These are phyloP conservation scores for Neurospora sp. DNA, from an alignment of 495 filamentous ascomycete genomes.

Conservation along the genomic window DNA sequence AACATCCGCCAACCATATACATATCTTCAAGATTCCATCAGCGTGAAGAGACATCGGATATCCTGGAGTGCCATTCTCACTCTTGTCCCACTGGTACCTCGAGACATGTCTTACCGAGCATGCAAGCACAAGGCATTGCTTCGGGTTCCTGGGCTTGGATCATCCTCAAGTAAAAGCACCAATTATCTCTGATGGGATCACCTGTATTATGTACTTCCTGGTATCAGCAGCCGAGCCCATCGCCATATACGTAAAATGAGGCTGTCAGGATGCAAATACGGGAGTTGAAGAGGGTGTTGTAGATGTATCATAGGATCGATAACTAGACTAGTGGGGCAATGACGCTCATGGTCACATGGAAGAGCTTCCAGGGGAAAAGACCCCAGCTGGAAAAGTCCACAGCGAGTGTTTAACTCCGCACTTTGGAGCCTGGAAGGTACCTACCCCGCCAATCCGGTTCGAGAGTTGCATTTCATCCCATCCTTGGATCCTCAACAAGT, in stretches of 20 bases:
- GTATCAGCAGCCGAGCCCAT: neutral
- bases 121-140: neutral
- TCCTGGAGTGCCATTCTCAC: neutral
- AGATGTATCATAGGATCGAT: neutral
- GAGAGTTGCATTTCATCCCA: neutral
- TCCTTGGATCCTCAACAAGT: neutral
- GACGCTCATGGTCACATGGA: slow-evolving; percentile 7
- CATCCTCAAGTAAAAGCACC: neutral
- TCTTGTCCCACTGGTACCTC: neutral
- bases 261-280: neutral
- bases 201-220: neutral
- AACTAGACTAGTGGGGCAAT: neutral
- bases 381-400: neutral
- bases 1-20: neutral
- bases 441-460: neutral
- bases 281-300: neutral
- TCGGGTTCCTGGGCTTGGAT: neutral
- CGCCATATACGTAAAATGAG: neutral
- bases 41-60: neutral
- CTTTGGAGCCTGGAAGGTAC: neutral
- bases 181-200: neutral
- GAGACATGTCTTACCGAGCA: neutral
- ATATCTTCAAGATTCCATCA: neutral
- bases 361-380: neutral
- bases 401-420: neutral